These are phyloP conservation scores for Kwoniella pini DNA, from an alignment of 768 basidiomycete species.

Conservation along the genomic window DNA sequence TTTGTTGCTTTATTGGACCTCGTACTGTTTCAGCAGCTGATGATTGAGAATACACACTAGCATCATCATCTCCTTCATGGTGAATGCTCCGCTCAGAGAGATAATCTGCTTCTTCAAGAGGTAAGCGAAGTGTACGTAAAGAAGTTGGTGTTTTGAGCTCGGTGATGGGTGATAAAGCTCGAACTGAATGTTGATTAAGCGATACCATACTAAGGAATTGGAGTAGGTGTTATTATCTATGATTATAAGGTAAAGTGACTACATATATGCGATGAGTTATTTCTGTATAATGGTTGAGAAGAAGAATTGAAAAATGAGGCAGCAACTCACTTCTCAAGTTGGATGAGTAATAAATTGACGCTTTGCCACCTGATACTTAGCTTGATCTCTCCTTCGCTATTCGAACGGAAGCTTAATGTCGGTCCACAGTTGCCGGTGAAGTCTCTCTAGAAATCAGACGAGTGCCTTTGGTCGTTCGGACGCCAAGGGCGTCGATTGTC, in stretches of 20 bases:
- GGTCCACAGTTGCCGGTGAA: no score
- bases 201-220: neutral
- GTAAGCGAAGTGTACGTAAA: conserved; percentile 10
- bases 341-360: no score
- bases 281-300: no score
- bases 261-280: neutral
- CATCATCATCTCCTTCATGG: conserved; percentile 11
- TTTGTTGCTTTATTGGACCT: neutral
- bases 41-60: conserved; percentile 15
- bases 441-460: no score
- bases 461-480: neutral
- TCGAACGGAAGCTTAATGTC: no score
- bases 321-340: no score
- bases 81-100: conserved; percentile 4
- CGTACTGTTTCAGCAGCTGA: conserved; percentile 5
- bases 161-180: conserved; percentile 45
- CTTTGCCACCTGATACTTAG: no score
- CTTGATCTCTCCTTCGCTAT: no score
- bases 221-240: neutral
- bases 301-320: no score
- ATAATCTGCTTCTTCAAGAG: conserved; percentile 9
- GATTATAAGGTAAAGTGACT: conserved; percentile 1
- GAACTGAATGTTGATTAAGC: neutral
- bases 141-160: conserved; percentile 39
- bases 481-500: neutral